A percentile compares a stretch with the other conserved stretches of the same genome.
Evolutionary conservation across 371 early-diverging fungal genomes (phyloP).

Genomic region (Mucor racemosus): DNA sequence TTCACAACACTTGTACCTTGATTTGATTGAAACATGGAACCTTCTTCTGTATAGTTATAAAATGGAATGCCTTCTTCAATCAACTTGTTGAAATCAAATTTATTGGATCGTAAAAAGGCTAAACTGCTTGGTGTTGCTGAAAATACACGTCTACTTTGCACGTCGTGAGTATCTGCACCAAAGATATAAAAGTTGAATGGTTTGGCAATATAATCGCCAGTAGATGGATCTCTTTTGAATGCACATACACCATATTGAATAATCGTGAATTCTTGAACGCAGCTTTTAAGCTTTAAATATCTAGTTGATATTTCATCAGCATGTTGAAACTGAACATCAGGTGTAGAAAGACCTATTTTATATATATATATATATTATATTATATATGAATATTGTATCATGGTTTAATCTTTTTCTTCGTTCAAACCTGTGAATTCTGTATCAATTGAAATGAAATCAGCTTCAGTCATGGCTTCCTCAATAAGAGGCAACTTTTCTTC

Average conservation of each 20-base stretch:
- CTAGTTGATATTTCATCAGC: conserved; percentile 59
- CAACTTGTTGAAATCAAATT: conserved; percentile 83
- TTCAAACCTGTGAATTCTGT: conserved; percentile 81
- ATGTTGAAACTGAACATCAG: conserved; percentile 19
- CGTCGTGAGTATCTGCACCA: conserved; percentile 50
- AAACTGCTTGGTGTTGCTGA: conserved; percentile 69
- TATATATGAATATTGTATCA: too few relatives aligned
- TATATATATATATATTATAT: neutral
- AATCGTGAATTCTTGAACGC: conserved; percentile 62
- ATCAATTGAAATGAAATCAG: conserved; percentile 84
- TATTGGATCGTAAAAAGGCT: conserved; percentile 47
- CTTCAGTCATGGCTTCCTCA: conserved; percentile 62
- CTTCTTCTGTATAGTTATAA: conserved; percentile 45
- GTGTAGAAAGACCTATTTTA: conserved; percentile 32
- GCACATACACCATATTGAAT: conserved; percentile 84
- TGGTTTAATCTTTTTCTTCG: too few relatives aligned
- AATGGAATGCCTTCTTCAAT: conserved; percentile 53
- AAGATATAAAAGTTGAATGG: conserved; percentile 91
- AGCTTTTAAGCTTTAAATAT: conserved; percentile 60
- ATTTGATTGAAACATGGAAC: conserved; percentile 10
- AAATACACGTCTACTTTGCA: conserved; percentile 61
- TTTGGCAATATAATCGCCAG: conserved; percentile 63
- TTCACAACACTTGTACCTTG: conserved; percentile 24
- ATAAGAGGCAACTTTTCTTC: conserved; percentile 58
- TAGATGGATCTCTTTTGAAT: conserved; percentile 56